A percentile compares a stretch with the other conserved stretches of the same genome.
Conservation (phyloP, 2,329 filamentous ascomycete genomes). For the Diaporthe longicolla region DNA sequence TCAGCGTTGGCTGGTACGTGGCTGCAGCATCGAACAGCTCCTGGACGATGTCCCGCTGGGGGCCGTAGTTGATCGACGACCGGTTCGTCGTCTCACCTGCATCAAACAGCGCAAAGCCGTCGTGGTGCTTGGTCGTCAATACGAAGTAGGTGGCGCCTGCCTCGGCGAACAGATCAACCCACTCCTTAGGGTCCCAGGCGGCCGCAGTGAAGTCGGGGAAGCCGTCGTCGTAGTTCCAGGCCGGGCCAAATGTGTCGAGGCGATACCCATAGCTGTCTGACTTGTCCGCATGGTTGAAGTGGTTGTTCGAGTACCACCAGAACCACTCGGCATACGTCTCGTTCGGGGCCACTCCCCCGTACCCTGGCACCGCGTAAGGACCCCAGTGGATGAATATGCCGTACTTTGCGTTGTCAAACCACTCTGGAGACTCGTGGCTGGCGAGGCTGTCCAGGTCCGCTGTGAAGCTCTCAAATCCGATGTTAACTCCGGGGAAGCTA, state of each 20-base stretch:
- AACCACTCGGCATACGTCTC: conserved; percentile 45
- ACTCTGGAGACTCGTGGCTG: conserved; percentile 49
- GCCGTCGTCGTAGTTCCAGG: conserved; percentile 69
- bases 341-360: conserved; percentile 40
- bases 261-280: conserved; percentile 64
- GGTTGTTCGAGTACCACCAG: conserved; percentile 65
- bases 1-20: conserved; percentile 56
- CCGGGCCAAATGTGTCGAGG: conserved; percentile 63
- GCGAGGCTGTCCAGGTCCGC: conserved; percentile 53
- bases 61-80: conserved; percentile 57
- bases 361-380: conserved; percentile 41
- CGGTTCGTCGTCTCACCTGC: conserved; percentile 55
- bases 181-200: conserved; percentile 64
- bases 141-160: conserved; percentile 66
- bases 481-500: conserved; percentile 46
- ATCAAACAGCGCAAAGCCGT: conserved; percentile 63
- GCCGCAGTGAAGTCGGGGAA: conserved; percentile 67
- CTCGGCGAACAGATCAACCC: conserved; percentile 67
- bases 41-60: conserved; percentile 56
- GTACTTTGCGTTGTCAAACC: conserved; percentile 42
- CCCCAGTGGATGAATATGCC: conserved; percentile 43
- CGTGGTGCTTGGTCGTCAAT: conserved; percentile 62
- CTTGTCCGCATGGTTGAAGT: conserved; percentile 55
- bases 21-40: conserved; percentile 61
- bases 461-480: conserved; percentile 55